Percentiles rank a stretch among this genome's conserved stretches.
Evolutionary conservation across 768 basidiomycete genomes (phyloP).

Genomic region (Panus rudis): DNA sequence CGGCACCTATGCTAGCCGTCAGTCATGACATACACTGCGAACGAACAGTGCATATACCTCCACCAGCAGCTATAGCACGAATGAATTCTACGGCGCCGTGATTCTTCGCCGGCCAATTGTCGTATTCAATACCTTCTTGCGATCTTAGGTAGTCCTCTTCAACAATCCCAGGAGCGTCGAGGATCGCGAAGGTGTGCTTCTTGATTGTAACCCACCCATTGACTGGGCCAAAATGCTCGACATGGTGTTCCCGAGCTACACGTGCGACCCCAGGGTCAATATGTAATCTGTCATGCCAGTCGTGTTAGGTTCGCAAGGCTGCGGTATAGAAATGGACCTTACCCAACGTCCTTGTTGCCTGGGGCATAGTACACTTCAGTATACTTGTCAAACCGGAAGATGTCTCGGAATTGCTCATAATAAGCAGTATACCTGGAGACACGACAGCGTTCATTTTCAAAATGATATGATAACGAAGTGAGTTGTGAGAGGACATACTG

Average conservation of each 20-base stretch:
- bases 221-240: slow-evolving; percentile 57
- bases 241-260: slow-evolving; percentile 51
- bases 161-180: slow-evolving; percentile 74
- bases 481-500: slow-evolving; percentile 41
- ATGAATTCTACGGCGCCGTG: slow-evolving; percentile 1
- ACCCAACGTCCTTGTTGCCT: slow-evolving; percentile 90
- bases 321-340: slow-evolving; percentile 14
- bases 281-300: slow-evolving; percentile 11
- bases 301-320: background rate
- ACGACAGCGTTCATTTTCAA: too few species aligned
- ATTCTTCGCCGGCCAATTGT: slow-evolving; percentile 42
- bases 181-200: slow-evolving; percentile 64
- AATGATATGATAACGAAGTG: slow-evolving; percentile 1
- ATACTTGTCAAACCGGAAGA: slow-evolving; percentile 45
- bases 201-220: slow-evolving; percentile 56
- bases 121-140: slow-evolving; percentile 40
- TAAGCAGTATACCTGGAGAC: slow-evolving; percentile 62
- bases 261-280: slow-evolving; percentile 10
- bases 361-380: slow-evolving; percentile 67
- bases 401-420: slow-evolving; percentile 54
- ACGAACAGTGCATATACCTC: slow-evolving; percentile 8
- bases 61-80: slow-evolving; percentile 4
- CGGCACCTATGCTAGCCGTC: background rate
- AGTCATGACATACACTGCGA: background rate
- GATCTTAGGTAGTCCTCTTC: slow-evolving; percentile 75